Base-by-base conservation (phyloP, 73 alveolate species). In the Stentor coeruleus region DNA sequence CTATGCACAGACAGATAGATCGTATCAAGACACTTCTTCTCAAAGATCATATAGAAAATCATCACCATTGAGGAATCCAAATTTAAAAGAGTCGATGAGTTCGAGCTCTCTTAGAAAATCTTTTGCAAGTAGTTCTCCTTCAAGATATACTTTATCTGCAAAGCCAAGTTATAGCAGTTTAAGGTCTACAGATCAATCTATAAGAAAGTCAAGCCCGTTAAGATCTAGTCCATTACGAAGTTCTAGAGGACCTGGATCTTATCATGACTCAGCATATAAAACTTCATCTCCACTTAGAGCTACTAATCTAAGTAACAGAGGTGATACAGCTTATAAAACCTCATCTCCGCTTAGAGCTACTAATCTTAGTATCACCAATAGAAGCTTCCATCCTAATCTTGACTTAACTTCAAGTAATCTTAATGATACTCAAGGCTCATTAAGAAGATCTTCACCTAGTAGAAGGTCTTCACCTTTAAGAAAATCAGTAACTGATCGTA, bases 261-360 rank as follows among this genome's bases (percentile, higher is more conserved):
- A n/a, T n/a, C n/a, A n/a, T n/a, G n/a, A n/a, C n/a, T n/a, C n/a
- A n/a, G n/a, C n/a, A n/a, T n/a, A n/a, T n/a, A n/a, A n/a, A n/a
- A n/a, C n/a, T n/a, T n/a, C n/a, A n/a, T 66, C 79, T 14, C 79
- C 79, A 0, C n/a, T 66, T 20, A 0, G 79, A 20, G 41, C 80
- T 14, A 60, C 59, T 60, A n/a, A 6, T 35, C 6, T 11, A 60
- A 11, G 58, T 60, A 11, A 11, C 36, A 11, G 41, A 60, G 36
- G 36, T 26, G 79, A 66, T 20, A 28, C 79, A 0, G 49, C 39
- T 66, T 66, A 20, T 0, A 20, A 40, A 49, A 49, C 66, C 6
- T 49, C 66, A 11, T 35, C 80, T 14, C 66, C 66, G 6, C 66
- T 49, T 49, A 6, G 66, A 6, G 20, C 28, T 49, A 11, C 66